phyloP scores from a whole-genome alignment of 1,284 basidiomycete genomes.

The Inonotus obliquus region DNA sequence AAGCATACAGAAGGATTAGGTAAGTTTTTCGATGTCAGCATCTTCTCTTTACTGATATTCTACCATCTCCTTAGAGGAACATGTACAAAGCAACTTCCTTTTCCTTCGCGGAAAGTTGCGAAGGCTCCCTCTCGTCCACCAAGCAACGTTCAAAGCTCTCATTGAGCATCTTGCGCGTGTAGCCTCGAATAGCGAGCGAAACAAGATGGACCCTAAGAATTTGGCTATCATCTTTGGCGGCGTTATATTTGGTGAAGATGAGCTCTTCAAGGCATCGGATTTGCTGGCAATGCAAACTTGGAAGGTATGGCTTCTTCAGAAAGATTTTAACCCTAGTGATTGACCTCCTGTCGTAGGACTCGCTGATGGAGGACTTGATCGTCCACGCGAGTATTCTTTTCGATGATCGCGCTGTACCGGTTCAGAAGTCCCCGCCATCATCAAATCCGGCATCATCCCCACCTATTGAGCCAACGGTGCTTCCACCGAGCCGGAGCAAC shows the following conservation, averaged over 20 bases:
- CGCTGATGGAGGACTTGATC: slow-evolving; percentile 86
- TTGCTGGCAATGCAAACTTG: slow-evolving; percentile 63
- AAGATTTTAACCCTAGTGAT: slow-evolving; percentile 3
- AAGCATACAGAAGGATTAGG: slow-evolving; percentile 78
- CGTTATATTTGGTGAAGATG: slow-evolving; percentile 88
- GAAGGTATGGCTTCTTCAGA: slow-evolving; percentile 49
- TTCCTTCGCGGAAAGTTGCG: slow-evolving; percentile 79
- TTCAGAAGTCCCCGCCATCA: slow-evolving; percentile 5
- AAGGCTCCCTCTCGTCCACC: slow-evolving; percentile 81
- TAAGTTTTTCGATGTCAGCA: slow-evolving; percentile 27
- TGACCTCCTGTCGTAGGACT: slow-evolving; percentile 50
- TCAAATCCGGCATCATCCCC: slow-evolving; percentile 32
- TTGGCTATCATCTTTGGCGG: slow-evolving; percentile 82
- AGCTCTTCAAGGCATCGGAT: slow-evolving; percentile 71
- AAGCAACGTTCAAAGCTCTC: slow-evolving; percentile 83
- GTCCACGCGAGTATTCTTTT: slow-evolving; percentile 59
- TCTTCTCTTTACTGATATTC: slow-evolving; percentile 15
- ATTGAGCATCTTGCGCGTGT: slow-evolving; percentile 86
- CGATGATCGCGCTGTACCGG: slow-evolving; percentile 37
- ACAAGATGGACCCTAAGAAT: slow-evolving; percentile 95
- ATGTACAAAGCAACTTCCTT: slow-evolving; percentile 66
- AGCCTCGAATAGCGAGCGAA: slow-evolving; percentile 62
- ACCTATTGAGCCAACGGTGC: slow-evolving; percentile 24
- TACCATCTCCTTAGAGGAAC: slow-evolving; percentile 48
- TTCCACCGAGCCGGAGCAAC: slow-evolving; percentile 51